Evolutionary conservation across 2,329 filamentous ascomycete species (phyloP).

Genomic region (Shiraia sp.): DNA sequence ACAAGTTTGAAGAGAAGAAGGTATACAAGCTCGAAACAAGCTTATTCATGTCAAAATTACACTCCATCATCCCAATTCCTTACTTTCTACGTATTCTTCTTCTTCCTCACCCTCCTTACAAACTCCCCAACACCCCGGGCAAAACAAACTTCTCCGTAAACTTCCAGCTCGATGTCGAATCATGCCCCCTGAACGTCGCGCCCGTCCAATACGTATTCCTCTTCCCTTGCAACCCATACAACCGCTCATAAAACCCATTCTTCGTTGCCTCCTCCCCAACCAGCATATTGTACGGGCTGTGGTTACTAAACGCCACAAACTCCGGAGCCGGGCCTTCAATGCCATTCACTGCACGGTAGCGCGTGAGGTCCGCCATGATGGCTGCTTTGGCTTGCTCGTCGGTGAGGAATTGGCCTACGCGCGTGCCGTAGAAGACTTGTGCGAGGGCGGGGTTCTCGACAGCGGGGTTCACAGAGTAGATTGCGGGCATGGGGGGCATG

Average conservation of each 20-base stretch:
- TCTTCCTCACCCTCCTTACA: not conserved
- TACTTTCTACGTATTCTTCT: too few species aligned
- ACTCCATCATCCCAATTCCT: too few species aligned
- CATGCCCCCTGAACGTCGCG: slow-evolving; percentile 21
- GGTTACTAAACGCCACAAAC: slow-evolving; percentile 27
- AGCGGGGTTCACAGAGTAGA: slow-evolving; percentile 31
- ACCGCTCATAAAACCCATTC: slow-evolving; percentile 21
- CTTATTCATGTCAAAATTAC: too few species aligned
- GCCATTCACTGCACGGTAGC: slow-evolving; percentile 10
- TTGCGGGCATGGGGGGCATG: slow-evolving; percentile 36
- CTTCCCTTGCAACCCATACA: slow-evolving; percentile 27
- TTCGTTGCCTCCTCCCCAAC: slow-evolving; percentile 15
- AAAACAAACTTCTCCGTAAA: slow-evolving; percentile 44
- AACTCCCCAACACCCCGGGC: slow-evolving; percentile 22
- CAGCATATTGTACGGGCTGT: slow-evolving; percentile 29
- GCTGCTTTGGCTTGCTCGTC: slow-evolving; percentile 17
- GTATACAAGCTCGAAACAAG: too few species aligned
- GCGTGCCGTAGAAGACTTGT: slow-evolving; percentile 20
- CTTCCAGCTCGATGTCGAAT: slow-evolving; percentile 18
- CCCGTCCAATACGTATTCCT: slow-evolving; percentile 27
- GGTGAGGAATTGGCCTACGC: slow-evolving; percentile 10
- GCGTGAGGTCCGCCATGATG: slow-evolving; percentile 20
- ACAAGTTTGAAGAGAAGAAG: too few species aligned
- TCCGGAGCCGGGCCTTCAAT: slow-evolving; percentile 9
- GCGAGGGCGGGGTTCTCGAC: slow-evolving; percentile 11